Evolutionary conservation across 1,139 yeast species (phyloP).

Genomic region (Saccharomycopsis crataegensis): DNA sequence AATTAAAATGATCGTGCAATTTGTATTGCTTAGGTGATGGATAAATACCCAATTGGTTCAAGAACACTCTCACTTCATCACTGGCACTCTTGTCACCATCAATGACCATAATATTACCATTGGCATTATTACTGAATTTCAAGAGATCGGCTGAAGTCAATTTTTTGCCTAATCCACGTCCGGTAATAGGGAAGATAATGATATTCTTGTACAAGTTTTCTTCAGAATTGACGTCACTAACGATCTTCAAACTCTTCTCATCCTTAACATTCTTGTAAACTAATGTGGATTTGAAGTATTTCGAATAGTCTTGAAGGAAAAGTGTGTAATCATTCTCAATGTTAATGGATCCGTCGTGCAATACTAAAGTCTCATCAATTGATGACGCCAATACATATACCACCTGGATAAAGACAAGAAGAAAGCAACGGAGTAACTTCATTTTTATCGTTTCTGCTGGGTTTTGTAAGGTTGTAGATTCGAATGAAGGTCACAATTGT

Average conservation of each 20-base stretch:
- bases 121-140: constrained; percentile 47
- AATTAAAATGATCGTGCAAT: constrained; percentile 59
- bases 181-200: constrained; percentile 44
- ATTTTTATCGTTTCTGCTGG: too few relatives aligned
- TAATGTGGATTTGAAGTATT: constrained; percentile 5
- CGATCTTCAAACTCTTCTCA: constrained; percentile 5
- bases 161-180: constrained; percentile 34
- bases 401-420: too few relatives aligned
- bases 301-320: constrained; percentile 10
- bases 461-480: too few relatives aligned
- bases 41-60: constrained; percentile 75
- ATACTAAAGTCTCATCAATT: constrained; percentile 10
- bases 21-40: constrained; percentile 74
- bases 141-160: constrained; percentile 37
- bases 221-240: constrained; percentile 14
- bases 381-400: background rate
- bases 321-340: constrained; percentile 12
- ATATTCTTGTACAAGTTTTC: constrained; percentile 40
- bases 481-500: too few relatives aligned
- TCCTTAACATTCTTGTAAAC: constrained; percentile 15
- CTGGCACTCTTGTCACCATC: constrained; percentile 54
- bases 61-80: constrained; percentile 58
- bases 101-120: constrained; percentile 71
- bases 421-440: too few relatives aligned
- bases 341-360: constrained; percentile 19